Evolutionary conservation across 805 yeast species (phyloP).

Genomic region (Ogataea corticis): DNA sequence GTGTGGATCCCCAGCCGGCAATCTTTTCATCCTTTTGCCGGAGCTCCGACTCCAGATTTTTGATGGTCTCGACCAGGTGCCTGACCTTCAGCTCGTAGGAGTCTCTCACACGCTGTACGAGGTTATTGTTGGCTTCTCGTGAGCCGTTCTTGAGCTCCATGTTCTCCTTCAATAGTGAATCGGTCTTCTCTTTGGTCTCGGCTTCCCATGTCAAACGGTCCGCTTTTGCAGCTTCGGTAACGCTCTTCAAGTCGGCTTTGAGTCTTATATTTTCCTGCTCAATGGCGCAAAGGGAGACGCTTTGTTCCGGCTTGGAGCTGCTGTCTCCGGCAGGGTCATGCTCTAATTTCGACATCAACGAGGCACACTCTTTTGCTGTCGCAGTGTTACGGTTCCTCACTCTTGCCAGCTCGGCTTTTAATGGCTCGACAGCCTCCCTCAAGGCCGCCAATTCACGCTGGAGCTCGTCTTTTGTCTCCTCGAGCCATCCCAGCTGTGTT

Average conservation of each 20-base stretch:
- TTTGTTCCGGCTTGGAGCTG: background rate
- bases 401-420: background rate
- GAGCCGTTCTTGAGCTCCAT: background rate
- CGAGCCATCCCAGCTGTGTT: background rate
- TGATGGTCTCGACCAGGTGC: conserved; percentile 6
- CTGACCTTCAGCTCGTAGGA: conserved; percentile 15
- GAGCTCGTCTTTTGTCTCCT: background rate
- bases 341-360: background rate
- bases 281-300: background rate
- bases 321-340: background rate
- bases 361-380: background rate
- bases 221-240: background rate
- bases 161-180: conserved; percentile 1
- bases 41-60: conserved; percentile 13
- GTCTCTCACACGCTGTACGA: conserved; percentile 2
- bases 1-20: conserved; percentile 19
- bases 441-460: too few relatives aligned
- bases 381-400: background rate
- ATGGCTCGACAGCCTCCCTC: background rate
- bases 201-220: background rate
- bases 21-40: conserved; percentile 19
- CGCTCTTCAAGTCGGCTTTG: background rate
- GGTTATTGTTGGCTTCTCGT: background rate
- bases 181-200: background rate
- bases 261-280: conserved; percentile 1